Conservation (phyloP, 140 eudicot species). For the Oenanthe javanica region DNA sequence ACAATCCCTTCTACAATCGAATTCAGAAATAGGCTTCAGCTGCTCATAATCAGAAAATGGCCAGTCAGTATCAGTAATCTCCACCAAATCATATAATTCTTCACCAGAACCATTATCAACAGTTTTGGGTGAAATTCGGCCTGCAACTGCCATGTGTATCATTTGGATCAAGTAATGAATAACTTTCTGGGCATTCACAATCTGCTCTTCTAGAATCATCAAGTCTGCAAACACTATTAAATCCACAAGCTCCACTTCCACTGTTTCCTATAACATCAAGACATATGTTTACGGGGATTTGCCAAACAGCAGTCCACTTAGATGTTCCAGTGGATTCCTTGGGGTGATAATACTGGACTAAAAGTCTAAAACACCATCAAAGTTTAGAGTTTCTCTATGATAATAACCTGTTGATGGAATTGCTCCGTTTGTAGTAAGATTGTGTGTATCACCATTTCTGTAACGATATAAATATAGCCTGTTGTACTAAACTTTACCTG, state of each 20-base stretch:
- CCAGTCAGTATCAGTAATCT: neutral
- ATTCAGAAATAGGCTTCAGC: neutral
- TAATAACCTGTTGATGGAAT: neutral
- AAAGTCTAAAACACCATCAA: neutral
- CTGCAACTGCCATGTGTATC: neutral
- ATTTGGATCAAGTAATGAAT: neutral
- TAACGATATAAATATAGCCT: neutral
- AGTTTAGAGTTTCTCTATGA: neutral
- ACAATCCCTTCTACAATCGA: neutral
- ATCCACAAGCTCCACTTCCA: neutral
- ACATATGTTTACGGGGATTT: neutral
- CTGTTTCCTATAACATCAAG: neutral
- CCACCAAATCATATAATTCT: neutral
- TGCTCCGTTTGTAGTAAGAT: neutral
- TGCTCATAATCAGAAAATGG: neutral
- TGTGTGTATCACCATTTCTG: neutral
- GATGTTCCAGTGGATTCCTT: neutral
- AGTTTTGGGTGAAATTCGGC: neutral
- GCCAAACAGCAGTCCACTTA: neutral
- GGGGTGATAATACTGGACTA: neutral
- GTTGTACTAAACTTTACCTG: neutral
- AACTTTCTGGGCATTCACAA: neutral
- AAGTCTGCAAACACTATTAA: neutral
- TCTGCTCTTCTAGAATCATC: neutral
- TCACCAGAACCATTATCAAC: neutral